Conservation (phyloP, 371 early-diverging fungal genomes). For the Furculomyces boomerangus region DNA sequence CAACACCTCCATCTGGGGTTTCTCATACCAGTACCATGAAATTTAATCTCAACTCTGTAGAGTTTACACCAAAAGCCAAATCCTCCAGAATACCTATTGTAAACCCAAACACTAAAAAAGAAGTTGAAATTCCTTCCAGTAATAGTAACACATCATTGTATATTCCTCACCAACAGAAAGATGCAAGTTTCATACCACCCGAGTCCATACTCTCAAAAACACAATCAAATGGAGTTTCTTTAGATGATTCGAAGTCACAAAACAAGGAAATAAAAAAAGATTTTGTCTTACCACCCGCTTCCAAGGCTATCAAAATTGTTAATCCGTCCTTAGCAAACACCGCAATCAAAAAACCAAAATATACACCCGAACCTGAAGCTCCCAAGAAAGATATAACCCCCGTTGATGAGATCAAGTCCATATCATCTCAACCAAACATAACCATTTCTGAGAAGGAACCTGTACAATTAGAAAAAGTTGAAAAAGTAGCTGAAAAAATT, state of each 20-base stretch:
- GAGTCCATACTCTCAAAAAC: neutral
- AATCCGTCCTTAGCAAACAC: conserved; percentile 24
- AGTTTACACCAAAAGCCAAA: conserved; percentile 27
- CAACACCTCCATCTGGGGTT: conserved; percentile 8
- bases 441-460: neutral
- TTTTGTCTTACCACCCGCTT: conserved; percentile 19
- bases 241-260: neutral
- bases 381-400: conserved; percentile 14
- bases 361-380: neutral
- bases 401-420: conserved; percentile 8
- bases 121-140: conserved; percentile 31
- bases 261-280: conserved; percentile 6
- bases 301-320: conserved; percentile 40
- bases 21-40: conserved; percentile 9
- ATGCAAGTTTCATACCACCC: neutral
- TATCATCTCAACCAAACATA: neutral
- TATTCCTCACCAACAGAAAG: conserved; percentile 6
- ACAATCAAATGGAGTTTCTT: neutral
- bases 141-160: conserved; percentile 19
- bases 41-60: conserved; percentile 13
- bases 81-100: conserved; percentile 45
- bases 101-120: conserved; percentile 49
- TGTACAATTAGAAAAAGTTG: neutral
- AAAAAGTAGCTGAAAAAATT: neutral
- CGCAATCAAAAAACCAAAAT: neutral